These are phyloP conservation scores for Cordyceps tenuipes DNA, from an alignment of 2,329 filamentous ascomycete species.

Conservation along the genomic window DNA sequence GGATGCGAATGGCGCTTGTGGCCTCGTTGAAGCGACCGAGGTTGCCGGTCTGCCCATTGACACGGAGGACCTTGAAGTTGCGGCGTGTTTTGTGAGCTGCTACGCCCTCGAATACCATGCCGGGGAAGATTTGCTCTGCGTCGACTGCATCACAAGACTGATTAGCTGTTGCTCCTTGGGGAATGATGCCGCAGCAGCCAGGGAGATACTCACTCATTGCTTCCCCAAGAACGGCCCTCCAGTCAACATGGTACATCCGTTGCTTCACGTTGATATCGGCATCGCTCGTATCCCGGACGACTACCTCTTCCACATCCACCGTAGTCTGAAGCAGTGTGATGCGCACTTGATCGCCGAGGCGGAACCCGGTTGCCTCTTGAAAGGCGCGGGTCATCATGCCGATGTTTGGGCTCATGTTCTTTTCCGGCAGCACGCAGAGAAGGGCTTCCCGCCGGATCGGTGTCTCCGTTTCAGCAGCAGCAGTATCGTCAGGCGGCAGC, in stretches of 20 bases:
- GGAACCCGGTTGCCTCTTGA: conserved; percentile 63
- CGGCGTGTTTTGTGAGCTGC: conserved; percentile 23
- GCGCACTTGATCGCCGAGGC: conserved; percentile 56
- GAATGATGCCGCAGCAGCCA: too few relatives aligned
- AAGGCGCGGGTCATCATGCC: conserved; percentile 67
- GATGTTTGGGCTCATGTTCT: conserved; percentile 59
- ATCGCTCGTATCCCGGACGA: conserved; percentile 50
- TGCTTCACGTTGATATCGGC: conserved; percentile 22
- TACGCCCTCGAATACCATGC: conserved; percentile 61
- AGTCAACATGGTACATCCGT: conserved; percentile 23
- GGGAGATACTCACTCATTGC: conserved; percentile 24
- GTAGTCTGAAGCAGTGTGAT: conserved; percentile 51
- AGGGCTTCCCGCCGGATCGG: conserved; percentile 35
- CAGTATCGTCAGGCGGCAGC: conserved; percentile 14
- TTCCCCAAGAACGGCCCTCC: conserved; percentile 29
- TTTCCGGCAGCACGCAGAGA: conserved; percentile 42
- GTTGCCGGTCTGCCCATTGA: conserved; percentile 42
- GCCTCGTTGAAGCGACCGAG: conserved; percentile 36
- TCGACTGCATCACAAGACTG: conserved; percentile 31
- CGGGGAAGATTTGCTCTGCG: conserved; percentile 61
- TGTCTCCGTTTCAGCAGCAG: neutral
- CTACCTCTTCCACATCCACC: conserved; percentile 47
- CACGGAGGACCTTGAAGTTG: conserved; percentile 46
- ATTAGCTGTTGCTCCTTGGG: neutral
- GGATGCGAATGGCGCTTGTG: conserved; percentile 31